These are phyloP conservation scores for Neocatenulostroma microsporum DNA, from an alignment of 2,329 filamentous ascomycete species.

Conservation along the genomic window DNA sequence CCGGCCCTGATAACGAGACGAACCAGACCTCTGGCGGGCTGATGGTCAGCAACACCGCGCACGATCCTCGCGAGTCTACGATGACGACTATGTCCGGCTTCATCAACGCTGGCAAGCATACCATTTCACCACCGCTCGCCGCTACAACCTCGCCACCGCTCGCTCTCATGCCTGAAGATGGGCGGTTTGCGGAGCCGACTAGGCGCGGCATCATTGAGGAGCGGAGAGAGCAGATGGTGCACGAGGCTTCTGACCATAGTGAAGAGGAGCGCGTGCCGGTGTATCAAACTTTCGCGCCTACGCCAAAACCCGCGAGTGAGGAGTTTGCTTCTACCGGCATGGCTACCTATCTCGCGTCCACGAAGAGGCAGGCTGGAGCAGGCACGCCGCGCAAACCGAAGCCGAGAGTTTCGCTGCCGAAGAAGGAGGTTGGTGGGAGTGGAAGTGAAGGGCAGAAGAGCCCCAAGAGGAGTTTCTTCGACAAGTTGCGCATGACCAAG, in stretches of 20 bases:
- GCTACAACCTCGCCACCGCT: slow-evolving; percentile 16
- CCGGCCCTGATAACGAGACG: too few species aligned
- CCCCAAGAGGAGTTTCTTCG: slow-evolving; percentile 36
- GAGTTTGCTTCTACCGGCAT: slow-evolving; percentile 13
- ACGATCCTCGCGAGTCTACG: slow-evolving; percentile 13
- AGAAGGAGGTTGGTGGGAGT: slow-evolving; percentile 8
- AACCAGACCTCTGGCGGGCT: too few species aligned
- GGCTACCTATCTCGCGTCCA: slow-evolving; percentile 4
- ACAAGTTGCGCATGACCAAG: slow-evolving; percentile 17
- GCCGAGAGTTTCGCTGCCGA: slow-evolving; percentile 7
- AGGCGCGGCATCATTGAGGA: slow-evolving; percentile 35
- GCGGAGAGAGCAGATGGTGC: slow-evolving; percentile 26
- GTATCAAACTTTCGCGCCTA: slow-evolving; percentile 15
- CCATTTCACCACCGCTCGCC: too few species aligned
- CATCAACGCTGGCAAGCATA: slow-evolving; percentile 14
- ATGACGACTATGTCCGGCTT: slow-evolving; percentile 24
- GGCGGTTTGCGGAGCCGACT: slow-evolving; percentile 27
- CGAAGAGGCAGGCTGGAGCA: slow-evolving; percentile 6
- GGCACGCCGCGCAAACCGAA: slow-evolving; percentile 7
- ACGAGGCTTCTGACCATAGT: slow-evolving; percentile 26
- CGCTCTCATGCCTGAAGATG: slow-evolving; percentile 20
- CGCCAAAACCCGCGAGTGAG: slow-evolving; percentile 16
- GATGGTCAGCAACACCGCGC: neutral
- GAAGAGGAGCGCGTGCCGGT: slow-evolving; percentile 25
- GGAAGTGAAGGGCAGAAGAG: slow-evolving; percentile 24